These are phyloP conservation scores for Yamadazyma phyllophila DNA, from an alignment of 805 yeast species.

Conservation along the genomic window DNA sequence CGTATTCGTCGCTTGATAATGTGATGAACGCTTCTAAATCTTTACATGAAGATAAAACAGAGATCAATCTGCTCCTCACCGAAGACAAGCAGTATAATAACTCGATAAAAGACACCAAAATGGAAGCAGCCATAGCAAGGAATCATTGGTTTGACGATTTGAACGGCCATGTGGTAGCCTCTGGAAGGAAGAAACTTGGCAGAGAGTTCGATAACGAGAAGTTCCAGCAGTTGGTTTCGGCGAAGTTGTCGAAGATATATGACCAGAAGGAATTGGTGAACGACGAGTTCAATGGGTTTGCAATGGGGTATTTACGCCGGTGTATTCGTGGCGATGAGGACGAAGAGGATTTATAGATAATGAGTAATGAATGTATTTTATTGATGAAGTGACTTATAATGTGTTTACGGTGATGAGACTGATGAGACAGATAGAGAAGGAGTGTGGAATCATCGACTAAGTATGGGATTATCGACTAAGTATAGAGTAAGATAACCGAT, in stretches of 20 bases:
- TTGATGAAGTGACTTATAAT: not conserved
- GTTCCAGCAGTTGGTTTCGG: slow-evolving; percentile 21
- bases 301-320: slow-evolving; percentile 27
- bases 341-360: slow-evolving; percentile 6
- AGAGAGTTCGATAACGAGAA: slow-evolving; percentile 26
- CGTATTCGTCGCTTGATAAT: slow-evolving; percentile 38
- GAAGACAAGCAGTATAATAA: slow-evolving; percentile 31
- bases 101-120: slow-evolving; percentile 24
- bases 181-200: not conserved
- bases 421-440: too few species aligned
- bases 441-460: too few species aligned
- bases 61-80: slow-evolving; percentile 28
- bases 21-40: slow-evolving; percentile 35
- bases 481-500: too few species aligned
- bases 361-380: slow-evolving; percentile 3
- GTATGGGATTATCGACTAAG: too few species aligned
- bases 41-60: slow-evolving; percentile 43
- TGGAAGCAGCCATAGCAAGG: slow-evolving; percentile 13
- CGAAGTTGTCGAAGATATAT: slow-evolving; percentile 22
- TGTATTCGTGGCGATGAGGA: slow-evolving; percentile 22
- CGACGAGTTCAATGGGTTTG: slow-evolving; percentile 25
- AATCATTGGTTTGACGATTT: slow-evolving; percentile 6
- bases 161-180: not conserved
- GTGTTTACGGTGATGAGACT: too few species aligned
- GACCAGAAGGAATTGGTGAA: slow-evolving; percentile 11